These are phyloP conservation scores for Leishmania arabica DNA, from an alignment of 208 protist species.

Conservation along the genomic window DNA sequence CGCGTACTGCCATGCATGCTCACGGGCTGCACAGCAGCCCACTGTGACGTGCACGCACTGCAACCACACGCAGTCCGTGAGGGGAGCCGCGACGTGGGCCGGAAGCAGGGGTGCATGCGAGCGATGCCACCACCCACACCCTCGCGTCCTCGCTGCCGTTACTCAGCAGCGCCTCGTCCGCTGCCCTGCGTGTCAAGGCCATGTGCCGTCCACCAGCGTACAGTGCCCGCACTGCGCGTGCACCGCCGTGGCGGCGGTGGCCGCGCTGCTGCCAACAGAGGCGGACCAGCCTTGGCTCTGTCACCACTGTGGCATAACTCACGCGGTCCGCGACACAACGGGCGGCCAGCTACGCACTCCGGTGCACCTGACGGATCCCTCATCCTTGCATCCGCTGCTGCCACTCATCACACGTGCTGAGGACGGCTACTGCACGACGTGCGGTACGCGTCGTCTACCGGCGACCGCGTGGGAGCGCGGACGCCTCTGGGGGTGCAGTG, in stretches of 20 bases:
- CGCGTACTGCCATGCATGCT: constrained; percentile 61
- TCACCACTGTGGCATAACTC: constrained; percentile 33
- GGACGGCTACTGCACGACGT: constrained; percentile 35
- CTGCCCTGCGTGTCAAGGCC: constrained; percentile 46
- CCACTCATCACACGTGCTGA: too few relatives aligned
- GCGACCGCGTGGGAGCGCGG: constrained; percentile 37
- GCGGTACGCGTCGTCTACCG: constrained; percentile 36
- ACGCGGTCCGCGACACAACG: constrained; percentile 21
- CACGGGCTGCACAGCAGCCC: constrained; percentile 11
- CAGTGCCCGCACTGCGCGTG: constrained; percentile 42
- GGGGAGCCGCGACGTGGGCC: not conserved
- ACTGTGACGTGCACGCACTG: constrained; percentile 30
- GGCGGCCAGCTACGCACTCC: not conserved
- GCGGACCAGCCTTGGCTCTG: constrained; percentile 48
- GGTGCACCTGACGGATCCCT: not conserved
- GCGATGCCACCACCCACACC: constrained; percentile 44
- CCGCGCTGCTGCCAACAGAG: constrained; percentile 34
- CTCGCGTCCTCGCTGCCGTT: constrained; percentile 37
- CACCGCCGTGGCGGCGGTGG: constrained; percentile 27
- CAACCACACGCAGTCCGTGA: not conserved
- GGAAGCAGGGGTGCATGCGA: constrained; percentile 14
- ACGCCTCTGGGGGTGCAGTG: constrained; percentile 45
- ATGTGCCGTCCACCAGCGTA: constrained; percentile 18
- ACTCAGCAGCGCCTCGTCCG: constrained; percentile 25
- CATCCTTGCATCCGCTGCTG: not conserved